A percentile compares a stretch with the other conserved stretches of the same genome.
Evolutionary conservation across 1,284 basidiomycete species (phyloP).

Genomic region (Papiliotrema flavescens): DNA sequence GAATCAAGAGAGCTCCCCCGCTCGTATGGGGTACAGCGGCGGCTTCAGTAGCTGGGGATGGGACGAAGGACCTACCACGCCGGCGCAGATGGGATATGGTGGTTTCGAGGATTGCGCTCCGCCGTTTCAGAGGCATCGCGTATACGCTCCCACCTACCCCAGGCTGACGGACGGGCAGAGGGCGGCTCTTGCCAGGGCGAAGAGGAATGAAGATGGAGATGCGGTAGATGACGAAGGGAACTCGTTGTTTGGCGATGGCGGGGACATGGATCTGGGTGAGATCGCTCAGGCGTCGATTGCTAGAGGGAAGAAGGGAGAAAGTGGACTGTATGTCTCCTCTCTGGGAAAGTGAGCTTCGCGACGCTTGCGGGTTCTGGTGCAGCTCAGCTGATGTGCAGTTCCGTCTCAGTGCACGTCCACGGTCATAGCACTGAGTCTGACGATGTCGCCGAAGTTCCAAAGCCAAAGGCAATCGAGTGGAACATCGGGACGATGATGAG

Average conservation of each 20-base stretch:
- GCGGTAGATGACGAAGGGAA: constrained; percentile 30
- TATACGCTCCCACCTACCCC: neutral
- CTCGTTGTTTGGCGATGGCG: constrained; percentile 12
- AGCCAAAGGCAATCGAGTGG: constrained; percentile 22
- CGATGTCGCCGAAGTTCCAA: neutral
- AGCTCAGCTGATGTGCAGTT: neutral
- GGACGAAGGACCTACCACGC: no score
- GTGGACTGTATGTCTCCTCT: neutral
- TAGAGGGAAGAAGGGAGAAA: neutral
- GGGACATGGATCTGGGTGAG: constrained; percentile 6
- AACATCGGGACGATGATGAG: constrained; percentile 37
- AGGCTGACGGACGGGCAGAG: constrained; percentile 11
- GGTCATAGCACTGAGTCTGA: neutral
- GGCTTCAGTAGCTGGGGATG: no score
- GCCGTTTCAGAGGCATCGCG: neutral
- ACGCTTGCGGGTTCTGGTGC: neutral
- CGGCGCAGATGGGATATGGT: no score
- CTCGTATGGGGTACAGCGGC: neutral
- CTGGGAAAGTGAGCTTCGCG: neutral
- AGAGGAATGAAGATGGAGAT: constrained; percentile 25
- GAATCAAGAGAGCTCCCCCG: neutral
- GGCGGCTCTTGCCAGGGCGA: constrained; percentile 13
- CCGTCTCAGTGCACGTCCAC: neutral
- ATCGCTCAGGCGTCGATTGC: neutral
- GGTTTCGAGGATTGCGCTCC: no score